Evolutionary conservation across 352 stramenopile species (phyloP), one percentile per base, ranked within the genome.

Genomic region (Discostella stelligera): DNA sequence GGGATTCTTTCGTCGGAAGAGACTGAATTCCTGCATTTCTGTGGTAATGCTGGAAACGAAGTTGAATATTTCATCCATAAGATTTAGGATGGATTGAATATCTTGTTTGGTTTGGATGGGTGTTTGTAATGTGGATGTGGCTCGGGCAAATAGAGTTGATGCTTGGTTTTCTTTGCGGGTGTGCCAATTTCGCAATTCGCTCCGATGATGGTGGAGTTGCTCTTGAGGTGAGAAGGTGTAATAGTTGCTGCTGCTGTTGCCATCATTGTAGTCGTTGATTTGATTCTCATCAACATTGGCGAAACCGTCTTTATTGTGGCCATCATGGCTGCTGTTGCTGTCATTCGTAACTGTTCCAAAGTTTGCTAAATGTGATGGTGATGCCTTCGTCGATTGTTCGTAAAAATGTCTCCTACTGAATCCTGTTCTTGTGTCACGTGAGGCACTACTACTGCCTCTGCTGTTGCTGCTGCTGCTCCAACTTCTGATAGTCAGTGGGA

Each of bases 1-100:
- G 9, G 37, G 52, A 68, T 82, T 67, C 20, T 50, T 52, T n/a
- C 16, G 59, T 23, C 74, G 67, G 64, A 82, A 82, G n/a, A 60
- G 18, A 61, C 46, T 74, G 0, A 70, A 25, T 48, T 21, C 23
- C 37, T 69, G 41, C 25, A 82, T 54, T 25, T 82, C 66, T 0
- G 53, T 25, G 8, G 66, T 71, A 1, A 82, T 50, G 9, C 44
- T 44, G 5, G 66, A 52, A 21, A 62, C 44, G 21, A 73, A 69
- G n/a, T 55, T 14, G 10, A 66, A 39, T 30, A 58, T 68, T 60
- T 82, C 20, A 9, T 49, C 21, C 68, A 82, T 73, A 9, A 73
- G 52, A 25, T 54, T 16, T 25, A 73, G 23, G 10, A 79, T 67
- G 20, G 14, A 30, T 46, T 62, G 16, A 10, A 37, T 50, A 32